Evolutionary conservation across 768 basidiomycete species (phyloP).

Genomic region (Mycena amicta): DNA sequence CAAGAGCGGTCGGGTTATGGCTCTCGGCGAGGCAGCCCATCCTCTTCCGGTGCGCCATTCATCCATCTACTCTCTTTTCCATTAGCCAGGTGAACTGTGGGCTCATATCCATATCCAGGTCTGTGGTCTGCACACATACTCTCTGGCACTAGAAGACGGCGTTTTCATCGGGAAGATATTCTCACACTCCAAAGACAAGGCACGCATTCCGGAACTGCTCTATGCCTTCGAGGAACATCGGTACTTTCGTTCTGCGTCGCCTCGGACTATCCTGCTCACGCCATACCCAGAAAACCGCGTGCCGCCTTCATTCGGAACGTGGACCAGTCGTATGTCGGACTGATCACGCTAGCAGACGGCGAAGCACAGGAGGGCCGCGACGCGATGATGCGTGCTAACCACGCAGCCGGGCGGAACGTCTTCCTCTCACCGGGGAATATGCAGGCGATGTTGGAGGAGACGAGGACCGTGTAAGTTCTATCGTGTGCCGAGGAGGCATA

Average conservation of each 20-base stretch:
- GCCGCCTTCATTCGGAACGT: background rate
- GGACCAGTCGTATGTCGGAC: background rate
- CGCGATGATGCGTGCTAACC: slow-evolving; percentile 7
- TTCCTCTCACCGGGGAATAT: background rate
- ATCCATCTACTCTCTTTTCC: background rate
- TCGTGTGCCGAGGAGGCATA: no score
- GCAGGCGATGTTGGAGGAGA: slow-evolving; percentile 7
- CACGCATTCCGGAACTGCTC: background rate
- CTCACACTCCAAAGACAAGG: background rate
- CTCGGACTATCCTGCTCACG: background rate
- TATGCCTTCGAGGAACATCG: background rate
- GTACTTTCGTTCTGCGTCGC: background rate
- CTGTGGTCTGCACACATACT: background rate
- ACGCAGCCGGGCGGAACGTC: slow-evolving; percentile 9
- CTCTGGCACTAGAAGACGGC: background rate
- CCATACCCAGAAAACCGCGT: background rate
- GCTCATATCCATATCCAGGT: background rate
- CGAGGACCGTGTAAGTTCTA: slow-evolving; percentile 13
- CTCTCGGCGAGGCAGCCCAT: background rate
- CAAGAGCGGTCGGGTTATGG: background rate
- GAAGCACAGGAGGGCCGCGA: slow-evolving; percentile 4
- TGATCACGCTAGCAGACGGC: slow-evolving; percentile 11
- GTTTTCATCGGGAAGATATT: background rate
- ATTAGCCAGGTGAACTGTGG: background rate
- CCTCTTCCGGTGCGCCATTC: background rate